These are phyloP conservation scores for Martensiomyces pterosporus DNA, from an alignment of 192 early-diverging fungal species.

Conservation along the genomic window DNA sequence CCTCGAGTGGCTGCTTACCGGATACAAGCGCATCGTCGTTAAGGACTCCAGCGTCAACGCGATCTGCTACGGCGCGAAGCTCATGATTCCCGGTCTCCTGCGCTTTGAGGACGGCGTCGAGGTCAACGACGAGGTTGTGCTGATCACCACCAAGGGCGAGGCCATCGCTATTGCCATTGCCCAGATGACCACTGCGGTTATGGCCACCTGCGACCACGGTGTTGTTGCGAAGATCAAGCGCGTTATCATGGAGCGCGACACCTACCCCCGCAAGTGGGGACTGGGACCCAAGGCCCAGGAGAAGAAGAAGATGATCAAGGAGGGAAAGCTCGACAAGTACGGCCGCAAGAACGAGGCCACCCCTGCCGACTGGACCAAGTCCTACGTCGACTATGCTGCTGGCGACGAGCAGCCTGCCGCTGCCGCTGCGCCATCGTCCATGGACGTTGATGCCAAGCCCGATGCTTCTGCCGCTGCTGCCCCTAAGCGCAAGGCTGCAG, in stretches of 20 bases:
- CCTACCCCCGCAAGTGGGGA: slow-evolving; percentile 97
- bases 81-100: slow-evolving; percentile 97
- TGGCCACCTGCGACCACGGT: slow-evolving; percentile 95
- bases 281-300: slow-evolving; percentile 91
- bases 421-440: not conserved
- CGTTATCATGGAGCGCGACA: slow-evolving; percentile 99
- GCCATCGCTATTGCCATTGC: slow-evolving; percentile 97
- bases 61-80: slow-evolving; percentile 98
- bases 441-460: slow-evolving; percentile 1
- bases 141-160: slow-evolving; percentile 99
- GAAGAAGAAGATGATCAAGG: slow-evolving; percentile 98
- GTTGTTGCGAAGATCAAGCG: slow-evolving; percentile 99
- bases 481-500: slow-evolving; percentile 30
- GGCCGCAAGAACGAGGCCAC: slow-evolving; percentile 86
- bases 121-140: slow-evolving; percentile 93
- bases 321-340: slow-evolving; percentile 97
- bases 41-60: slow-evolving; percentile 99
- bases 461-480: slow-evolving; percentile 3
- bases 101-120: slow-evolving; percentile 95
- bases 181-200: slow-evolving; percentile 95
- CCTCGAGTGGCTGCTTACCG: slow-evolving; percentile 87
- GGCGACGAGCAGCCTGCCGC: slow-evolving; percentile 6
- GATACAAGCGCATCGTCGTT: slow-evolving; percentile 96
- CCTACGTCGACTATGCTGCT: slow-evolving; percentile 64
- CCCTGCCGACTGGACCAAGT: slow-evolving; percentile 78